These are phyloP conservation scores for Saturnispora besseyi DNA, from an alignment of 805 yeast genomes.

Conservation along the genomic window DNA sequence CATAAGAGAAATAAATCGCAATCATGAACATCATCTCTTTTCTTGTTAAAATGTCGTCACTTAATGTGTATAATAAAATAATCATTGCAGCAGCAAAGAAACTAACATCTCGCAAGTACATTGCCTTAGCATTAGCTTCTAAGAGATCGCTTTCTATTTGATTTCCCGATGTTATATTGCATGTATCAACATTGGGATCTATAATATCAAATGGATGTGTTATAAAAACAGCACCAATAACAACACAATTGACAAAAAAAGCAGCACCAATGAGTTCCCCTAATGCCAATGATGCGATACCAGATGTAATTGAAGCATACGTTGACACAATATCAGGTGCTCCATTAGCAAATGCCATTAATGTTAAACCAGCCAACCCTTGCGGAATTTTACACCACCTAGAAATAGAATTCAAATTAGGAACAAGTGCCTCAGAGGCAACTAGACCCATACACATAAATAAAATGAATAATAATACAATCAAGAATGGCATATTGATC, in stretches of 20 bases:
- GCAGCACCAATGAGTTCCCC: constrained; percentile 93
- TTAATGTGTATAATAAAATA: constrained; percentile 39
- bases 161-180: constrained; percentile 4
- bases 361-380: constrained; percentile 77
- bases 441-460: constrained; percentile 68
- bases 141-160: constrained; percentile 9
- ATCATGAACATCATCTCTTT: constrained; percentile 51
- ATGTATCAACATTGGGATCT: not conserved
- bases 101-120: constrained; percentile 53
- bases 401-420: constrained; percentile 68
- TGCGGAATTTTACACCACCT: constrained; percentile 59
- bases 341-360: constrained; percentile 88
- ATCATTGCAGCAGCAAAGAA: constrained; percentile 48
- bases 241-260: constrained; percentile 68
- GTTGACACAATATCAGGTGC: constrained; percentile 86
- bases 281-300: constrained; percentile 66
- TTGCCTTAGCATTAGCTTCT: constrained; percentile 28
- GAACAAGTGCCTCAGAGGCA: constrained; percentile 78
- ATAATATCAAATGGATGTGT: constrained; percentile 52
- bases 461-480: constrained; percentile 27
- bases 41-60: constrained; percentile 43
- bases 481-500: constrained; percentile 18
- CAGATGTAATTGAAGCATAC: constrained; percentile 65
- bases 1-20: constrained; percentile 50
- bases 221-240: constrained; percentile 71